Percentiles rank a stretch among this genome's conserved stretches.
Conservation (phyloP, 2,329 filamentous ascomycete species). For the Bipolaris bicolor region DNA sequence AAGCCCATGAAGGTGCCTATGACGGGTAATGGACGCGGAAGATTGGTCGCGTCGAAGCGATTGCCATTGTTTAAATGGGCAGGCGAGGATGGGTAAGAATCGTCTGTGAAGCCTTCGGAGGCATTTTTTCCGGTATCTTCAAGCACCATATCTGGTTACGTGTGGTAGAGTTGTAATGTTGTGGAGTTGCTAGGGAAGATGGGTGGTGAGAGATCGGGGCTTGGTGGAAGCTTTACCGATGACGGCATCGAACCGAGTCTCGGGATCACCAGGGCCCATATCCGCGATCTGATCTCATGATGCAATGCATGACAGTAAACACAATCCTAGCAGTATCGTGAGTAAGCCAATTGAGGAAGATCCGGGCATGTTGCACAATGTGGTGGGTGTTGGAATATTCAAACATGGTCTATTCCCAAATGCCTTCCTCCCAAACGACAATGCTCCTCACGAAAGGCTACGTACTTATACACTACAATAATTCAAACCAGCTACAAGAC, state of each 20-base stretch:
- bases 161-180: slow-evolving; percentile 33
- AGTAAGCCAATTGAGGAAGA: background rate
- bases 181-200: slow-evolving; percentile 40
- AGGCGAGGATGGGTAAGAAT: slow-evolving; percentile 40
- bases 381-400: background rate
- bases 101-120: slow-evolving; percentile 41
- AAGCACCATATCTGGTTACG: slow-evolving; percentile 48
- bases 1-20: slow-evolving; percentile 41
- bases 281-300: slow-evolving; percentile 7
- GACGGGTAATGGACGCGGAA: slow-evolving; percentile 48
- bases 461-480: slow-evolving; percentile 21
- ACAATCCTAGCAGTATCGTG: background rate
- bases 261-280: slow-evolving; percentile 18
- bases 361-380: background rate
- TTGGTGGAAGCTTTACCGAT: slow-evolving; percentile 34
- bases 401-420: slow-evolving; percentile 18
- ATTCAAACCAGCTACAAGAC: slow-evolving; percentile 11
- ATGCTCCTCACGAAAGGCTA: slow-evolving; percentile 10
- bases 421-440: slow-evolving; percentile 8
- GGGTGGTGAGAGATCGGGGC: slow-evolving; percentile 12
- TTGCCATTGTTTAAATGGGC: slow-evolving; percentile 11
- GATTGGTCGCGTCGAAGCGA: slow-evolving; percentile 47
- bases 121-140: slow-evolving; percentile 44
- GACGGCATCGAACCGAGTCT: slow-evolving; percentile 31
- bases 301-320: slow-evolving; percentile 4